Conservation (phyloP, 1,139 yeast genomes). For the Magnusiomyces tetraspermus region DNA sequence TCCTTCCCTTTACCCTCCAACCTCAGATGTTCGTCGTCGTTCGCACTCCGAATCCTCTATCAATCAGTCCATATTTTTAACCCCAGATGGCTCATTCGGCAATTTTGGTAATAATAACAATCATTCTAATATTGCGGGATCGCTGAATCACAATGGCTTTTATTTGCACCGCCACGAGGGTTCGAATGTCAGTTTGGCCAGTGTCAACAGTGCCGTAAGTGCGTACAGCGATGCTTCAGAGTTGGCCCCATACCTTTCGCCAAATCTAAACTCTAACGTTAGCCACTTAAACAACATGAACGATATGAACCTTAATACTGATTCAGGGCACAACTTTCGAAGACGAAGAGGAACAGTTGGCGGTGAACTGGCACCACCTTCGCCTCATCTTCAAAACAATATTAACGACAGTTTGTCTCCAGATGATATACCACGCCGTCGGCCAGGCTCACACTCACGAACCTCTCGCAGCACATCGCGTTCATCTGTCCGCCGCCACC, state of each 20-base stretch:
- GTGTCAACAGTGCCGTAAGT: conserved; percentile 2
- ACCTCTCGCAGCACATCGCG: not conserved
- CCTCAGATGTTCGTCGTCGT: conserved; percentile 15
- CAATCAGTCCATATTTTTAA: too few species aligned
- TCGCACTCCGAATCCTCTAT: conserved; percentile 22
- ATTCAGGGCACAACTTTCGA: not conserved
- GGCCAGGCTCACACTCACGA: conserved; percentile 43
- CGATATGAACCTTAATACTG: not conserved
- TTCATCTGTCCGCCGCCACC: not conserved
- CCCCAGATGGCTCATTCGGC: not conserved
- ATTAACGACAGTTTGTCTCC: not conserved
- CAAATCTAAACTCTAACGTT: not conserved
- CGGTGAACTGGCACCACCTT: not conserved
- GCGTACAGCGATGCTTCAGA: not conserved
- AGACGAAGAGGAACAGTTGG: not conserved
- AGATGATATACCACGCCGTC: conserved; percentile 44
- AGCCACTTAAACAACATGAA: not conserved
- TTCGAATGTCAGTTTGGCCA: conserved; percentile 8
- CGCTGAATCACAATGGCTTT: conserved; percentile 3
- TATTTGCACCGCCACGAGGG: conserved; percentile 8
- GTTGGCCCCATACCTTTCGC: not conserved
- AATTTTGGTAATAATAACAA: too few species aligned
- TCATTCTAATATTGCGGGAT: not conserved
- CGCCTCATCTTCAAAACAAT: too few species aligned
- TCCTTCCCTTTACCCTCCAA: conserved; percentile 13